These are phyloP conservation scores for Phoma sp. DNA, from an alignment of 2,329 filamentous ascomycete species.

Conservation along the genomic window DNA sequence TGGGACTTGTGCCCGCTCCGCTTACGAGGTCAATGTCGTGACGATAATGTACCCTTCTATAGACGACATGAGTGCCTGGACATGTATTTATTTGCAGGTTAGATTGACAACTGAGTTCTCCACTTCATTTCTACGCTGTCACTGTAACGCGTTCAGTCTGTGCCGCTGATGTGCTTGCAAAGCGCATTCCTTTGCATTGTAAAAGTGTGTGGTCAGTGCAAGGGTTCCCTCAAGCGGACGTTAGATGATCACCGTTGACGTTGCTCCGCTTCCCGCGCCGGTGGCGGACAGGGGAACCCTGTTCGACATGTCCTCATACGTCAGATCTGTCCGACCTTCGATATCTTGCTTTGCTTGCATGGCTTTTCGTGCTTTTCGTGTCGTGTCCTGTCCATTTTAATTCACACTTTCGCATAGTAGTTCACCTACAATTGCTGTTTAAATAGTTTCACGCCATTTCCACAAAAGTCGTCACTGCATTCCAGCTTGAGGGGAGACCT, in stretches of 20 bases:
- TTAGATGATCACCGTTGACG: conserved; percentile 27
- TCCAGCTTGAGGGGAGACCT: too few relatives aligned
- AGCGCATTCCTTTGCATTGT: neutral
- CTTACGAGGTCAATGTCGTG: conserved; percentile 20
- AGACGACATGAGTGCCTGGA: conserved; percentile 39
- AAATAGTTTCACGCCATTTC: too few relatives aligned
- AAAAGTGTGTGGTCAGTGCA: neutral
- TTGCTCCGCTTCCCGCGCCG: conserved; percentile 21
- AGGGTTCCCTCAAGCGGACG: neutral
- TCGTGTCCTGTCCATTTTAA: neutral
- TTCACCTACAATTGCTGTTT: too few relatives aligned
- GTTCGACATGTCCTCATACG: conserved; percentile 41
- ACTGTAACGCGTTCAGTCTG: neutral
- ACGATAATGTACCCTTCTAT: conserved; percentile 26
- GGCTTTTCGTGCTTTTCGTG: neutral
- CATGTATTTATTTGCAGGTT: conserved; percentile 43
- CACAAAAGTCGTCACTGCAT: too few relatives aligned
- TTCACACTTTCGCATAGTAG: neutral
- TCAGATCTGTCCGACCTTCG: conserved; percentile 39
- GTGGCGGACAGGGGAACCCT: conserved; percentile 23
- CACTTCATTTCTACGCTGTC: conserved; percentile 18
- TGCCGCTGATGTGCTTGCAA: neutral
- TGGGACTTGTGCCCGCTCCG: conserved; percentile 5
- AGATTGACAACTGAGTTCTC: conserved; percentile 37
- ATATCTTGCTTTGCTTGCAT: conserved; percentile 34